Conservation (phyloP, 2,329 filamentous ascomycete species). For the Verticillium isaacii region DNA sequence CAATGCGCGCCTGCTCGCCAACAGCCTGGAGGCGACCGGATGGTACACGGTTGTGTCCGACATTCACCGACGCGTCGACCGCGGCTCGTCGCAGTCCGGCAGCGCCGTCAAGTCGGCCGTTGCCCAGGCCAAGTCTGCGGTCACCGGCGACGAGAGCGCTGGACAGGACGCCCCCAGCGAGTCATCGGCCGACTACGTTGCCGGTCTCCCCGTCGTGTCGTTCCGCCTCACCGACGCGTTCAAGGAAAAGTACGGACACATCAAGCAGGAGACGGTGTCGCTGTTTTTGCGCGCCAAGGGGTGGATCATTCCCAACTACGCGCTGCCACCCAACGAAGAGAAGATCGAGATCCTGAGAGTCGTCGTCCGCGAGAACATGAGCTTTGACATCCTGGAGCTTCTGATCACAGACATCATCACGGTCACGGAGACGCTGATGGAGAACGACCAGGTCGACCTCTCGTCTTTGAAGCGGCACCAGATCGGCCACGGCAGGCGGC, state of each 20-base stretch:
- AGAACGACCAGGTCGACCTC: conserved; percentile 13
- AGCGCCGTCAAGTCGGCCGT: conserved; percentile 24
- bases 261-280: conserved; percentile 60
- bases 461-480: conserved; percentile 10
- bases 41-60: conserved; percentile 64
- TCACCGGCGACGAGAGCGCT: conserved; percentile 26
- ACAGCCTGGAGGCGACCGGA: conserved; percentile 58
- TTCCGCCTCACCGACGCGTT: conserved; percentile 61
- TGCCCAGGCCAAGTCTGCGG: conserved; percentile 29
- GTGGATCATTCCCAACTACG: conserved; percentile 70
- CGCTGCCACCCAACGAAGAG: conserved; percentile 57
- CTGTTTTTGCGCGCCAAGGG: conserved; percentile 60
- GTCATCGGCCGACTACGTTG: conserved; percentile 55
- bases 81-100: conserved; percentile 26
- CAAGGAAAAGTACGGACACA: conserved; percentile 53
- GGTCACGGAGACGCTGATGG: conserved; percentile 58
- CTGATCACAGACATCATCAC: conserved; percentile 56
- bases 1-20: conserved; percentile 60
- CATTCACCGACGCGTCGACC: conserved; percentile 54
- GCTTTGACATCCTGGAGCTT: conserved; percentile 61
- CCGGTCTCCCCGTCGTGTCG: conserved; percentile 64
- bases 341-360: conserved; percentile 63
- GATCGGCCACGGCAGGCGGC: conserved; percentile 4
- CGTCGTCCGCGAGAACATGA: conserved; percentile 63
- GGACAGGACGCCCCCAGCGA: conserved; percentile 25